These are phyloP conservation scores for Apiotrichum laibachii DNA, from an alignment of 1,284 basidiomycete genomes.

Conservation along the genomic window DNA sequence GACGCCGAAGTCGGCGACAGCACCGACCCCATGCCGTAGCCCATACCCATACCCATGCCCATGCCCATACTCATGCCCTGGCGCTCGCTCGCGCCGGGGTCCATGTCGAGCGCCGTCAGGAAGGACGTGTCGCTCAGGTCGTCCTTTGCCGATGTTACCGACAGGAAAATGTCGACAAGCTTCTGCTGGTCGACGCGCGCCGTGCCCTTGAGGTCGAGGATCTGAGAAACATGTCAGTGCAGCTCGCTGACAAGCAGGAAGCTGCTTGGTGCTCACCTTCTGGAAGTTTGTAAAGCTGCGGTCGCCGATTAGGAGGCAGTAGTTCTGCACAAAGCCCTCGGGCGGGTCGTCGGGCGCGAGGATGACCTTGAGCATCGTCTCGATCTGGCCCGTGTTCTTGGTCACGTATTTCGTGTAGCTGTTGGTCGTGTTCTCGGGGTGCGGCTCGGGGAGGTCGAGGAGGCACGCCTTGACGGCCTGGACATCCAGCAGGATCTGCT, in stretches of 20 bases:
- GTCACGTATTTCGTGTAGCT: constrained; percentile 72
- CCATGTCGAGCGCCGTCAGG: constrained; percentile 90
- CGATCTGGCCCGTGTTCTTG: constrained; percentile 74
- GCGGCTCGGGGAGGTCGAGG: constrained; percentile 65
- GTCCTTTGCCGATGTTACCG: constrained; percentile 80
- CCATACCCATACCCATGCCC: too few species aligned
- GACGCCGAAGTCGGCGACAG: constrained; percentile 14
- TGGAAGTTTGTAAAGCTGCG: constrained; percentile 94
- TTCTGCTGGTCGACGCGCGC: constrained; percentile 80
- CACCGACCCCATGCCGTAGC: neutral
- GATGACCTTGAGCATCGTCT: constrained; percentile 89
- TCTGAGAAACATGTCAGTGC: constrained; percentile 54
- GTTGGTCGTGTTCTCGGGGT: constrained; percentile 40
- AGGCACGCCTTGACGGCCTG: constrained; percentile 79
- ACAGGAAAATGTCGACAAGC: constrained; percentile 85
- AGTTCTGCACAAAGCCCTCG: constrained; percentile 90
- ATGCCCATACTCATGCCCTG: too few species aligned
- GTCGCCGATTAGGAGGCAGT: constrained; percentile 86
- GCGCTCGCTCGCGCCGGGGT: constrained; percentile 49
- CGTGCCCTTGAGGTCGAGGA: constrained; percentile 92
- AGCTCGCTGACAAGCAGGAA: neutral
- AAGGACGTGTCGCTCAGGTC: constrained; percentile 86
- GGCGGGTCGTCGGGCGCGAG: constrained; percentile 86
- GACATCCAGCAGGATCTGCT: constrained; percentile 89
- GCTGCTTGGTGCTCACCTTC: constrained; percentile 61